A percentile compares a stretch with the other conserved stretches of the same genome.
phyloP scores from a whole-genome alignment of 129 eudicot species.

The Logfia minima region DNA sequence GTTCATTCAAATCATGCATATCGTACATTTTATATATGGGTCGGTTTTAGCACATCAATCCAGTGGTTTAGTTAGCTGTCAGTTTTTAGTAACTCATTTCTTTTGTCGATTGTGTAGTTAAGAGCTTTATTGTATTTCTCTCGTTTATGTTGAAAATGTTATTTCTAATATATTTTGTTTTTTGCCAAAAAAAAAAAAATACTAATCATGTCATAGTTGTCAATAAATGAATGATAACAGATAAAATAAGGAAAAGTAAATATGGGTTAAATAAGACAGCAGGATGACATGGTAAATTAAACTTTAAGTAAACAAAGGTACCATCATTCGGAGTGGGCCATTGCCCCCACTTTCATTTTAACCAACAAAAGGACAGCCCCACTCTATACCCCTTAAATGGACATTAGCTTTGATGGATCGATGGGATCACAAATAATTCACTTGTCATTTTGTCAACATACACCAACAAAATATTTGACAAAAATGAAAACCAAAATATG shows the following conservation, averaged over 20 bases:
- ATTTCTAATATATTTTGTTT: no score
- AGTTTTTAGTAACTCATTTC: no score
- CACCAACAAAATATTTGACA: not conserved
- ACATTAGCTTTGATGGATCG: not conserved
- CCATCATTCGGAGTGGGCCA: constrained; percentile 30
- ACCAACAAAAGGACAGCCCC: constrained; percentile 15
- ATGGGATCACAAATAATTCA: constrained; percentile 18
- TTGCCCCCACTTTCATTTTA: constrained; percentile 32
- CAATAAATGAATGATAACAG: not conserved
- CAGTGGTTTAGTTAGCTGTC: no score
- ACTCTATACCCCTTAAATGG: constrained; percentile 2
- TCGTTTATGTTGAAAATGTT: no score
- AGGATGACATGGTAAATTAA: constrained; percentile 23
- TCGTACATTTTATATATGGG: not conserved
- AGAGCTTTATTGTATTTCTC: no score
- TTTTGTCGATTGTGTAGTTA: no score
- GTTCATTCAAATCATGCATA: not conserved
- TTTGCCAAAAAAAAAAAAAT: not conserved
- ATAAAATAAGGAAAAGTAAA: constrained; percentile 4
- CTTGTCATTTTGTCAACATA: not conserved
- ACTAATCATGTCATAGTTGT: not conserved
- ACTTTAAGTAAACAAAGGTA: constrained; percentile 33
- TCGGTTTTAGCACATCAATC: no score
- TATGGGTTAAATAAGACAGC: constrained; percentile 21
- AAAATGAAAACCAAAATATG: not conserved